A percentile compares a stretch with the other conserved stretches of the same genome.
Conservation (phyloP, 2,329 filamentous ascomycete species). For the Arthrobotrys entomopaga region DNA sequence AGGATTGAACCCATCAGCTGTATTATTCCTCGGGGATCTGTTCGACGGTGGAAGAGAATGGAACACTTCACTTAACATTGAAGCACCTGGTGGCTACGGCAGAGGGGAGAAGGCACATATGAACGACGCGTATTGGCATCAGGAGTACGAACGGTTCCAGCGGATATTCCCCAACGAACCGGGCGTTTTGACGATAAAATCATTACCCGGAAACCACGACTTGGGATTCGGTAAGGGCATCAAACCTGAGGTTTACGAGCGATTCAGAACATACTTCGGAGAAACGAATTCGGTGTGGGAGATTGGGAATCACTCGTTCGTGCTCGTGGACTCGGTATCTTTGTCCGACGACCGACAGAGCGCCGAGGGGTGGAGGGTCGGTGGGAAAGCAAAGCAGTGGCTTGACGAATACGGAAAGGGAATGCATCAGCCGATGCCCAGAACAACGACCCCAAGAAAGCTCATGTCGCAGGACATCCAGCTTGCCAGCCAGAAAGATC, state of each 20-base stretch:
- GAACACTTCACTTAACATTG: constrained; percentile 73
- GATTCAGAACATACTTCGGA: constrained; percentile 90
- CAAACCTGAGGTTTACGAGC: constrained; percentile 79
- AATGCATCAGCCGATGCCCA: constrained; percentile 63
- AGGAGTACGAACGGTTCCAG: constrained; percentile 87
- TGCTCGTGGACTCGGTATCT: constrained; percentile 88
- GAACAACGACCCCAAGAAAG: constrained; percentile 58
- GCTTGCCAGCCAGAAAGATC: constrained; percentile 64
- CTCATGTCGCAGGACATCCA: constrained; percentile 62
- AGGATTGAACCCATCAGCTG: constrained; percentile 80
- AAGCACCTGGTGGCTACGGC: constrained; percentile 28
- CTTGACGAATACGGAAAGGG: constrained; percentile 72
- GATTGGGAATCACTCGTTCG: constrained; percentile 92
- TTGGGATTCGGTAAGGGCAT: constrained; percentile 88
- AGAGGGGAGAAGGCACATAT: constrained; percentile 67
- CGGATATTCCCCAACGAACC: constrained; percentile 80
- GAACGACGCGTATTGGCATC: constrained; percentile 82
- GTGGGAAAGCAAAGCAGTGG: constrained; percentile 68
- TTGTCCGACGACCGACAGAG: constrained; percentile 79
- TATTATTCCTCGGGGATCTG: constrained; percentile 91
- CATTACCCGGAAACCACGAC: constrained; percentile 93
- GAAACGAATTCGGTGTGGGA: constrained; percentile 90
- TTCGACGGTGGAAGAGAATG: constrained; percentile 97
- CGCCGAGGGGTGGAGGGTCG: constrained; percentile 73
- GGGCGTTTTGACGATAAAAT: constrained; percentile 78